Percentiles rank a stretch among this genome's conserved stretches.
Conservation (phyloP, 305 asterid species). For the Salvia sclarea region DNA sequence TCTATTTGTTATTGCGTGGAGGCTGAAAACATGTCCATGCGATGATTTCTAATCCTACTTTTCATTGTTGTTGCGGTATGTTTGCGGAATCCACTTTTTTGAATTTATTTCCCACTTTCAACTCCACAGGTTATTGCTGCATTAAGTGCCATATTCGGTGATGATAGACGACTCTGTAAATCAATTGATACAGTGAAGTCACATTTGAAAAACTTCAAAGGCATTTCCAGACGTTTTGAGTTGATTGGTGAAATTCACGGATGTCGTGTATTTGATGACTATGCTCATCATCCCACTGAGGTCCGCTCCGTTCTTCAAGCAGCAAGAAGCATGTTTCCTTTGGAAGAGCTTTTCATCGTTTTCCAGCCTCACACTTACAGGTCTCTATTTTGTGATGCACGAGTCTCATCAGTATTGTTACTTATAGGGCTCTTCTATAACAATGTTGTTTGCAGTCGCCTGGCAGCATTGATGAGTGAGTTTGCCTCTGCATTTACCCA, state of each 20-base stretch:
- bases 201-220: constrained; percentile 38
- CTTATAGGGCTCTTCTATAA: not conserved
- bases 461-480: constrained; percentile 43
- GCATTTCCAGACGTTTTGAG: constrained; percentile 48
- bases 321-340: constrained; percentile 40
- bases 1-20: not conserved
- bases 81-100: constrained; percentile 1
- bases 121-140: constrained; percentile 42
- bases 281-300: constrained; percentile 49
- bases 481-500: constrained; percentile 40
- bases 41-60: too few species aligned
- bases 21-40: too few species aligned
- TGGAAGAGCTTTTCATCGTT: constrained; percentile 37
- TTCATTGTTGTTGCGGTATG: not conserved
- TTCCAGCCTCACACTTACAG: constrained; percentile 52
- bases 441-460: constrained; percentile 35
- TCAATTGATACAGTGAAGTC: constrained; percentile 34
- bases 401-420: not conserved
- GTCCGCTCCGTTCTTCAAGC: constrained; percentile 42
- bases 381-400: constrained; percentile 18
- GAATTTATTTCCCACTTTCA: not conserved
- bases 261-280: constrained; percentile 43
- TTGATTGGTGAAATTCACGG: constrained; percentile 34
- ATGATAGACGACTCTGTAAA: constrained; percentile 29
- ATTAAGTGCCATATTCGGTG: constrained; percentile 33